Percentiles rank a stretch among this genome's conserved stretches.
phyloP scores from a whole-genome alignment of 1,284 basidiomycete genomes.

The Amylostereum areolatum region DNA sequence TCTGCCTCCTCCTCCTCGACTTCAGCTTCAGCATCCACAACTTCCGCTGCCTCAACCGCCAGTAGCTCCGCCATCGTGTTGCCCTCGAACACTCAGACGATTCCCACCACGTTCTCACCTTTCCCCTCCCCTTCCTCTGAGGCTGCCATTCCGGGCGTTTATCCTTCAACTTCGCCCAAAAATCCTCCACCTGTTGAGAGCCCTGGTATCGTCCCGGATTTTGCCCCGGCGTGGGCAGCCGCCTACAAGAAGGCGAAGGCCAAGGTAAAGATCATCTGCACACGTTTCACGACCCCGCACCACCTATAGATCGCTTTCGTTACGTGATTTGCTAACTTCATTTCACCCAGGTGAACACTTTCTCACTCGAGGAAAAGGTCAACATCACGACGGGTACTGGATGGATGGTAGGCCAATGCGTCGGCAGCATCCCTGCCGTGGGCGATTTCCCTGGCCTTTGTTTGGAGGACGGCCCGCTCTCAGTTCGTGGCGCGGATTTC shows the following conservation, averaged over 20 bases:
- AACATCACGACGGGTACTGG: conserved; percentile 50
- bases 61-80: no score
- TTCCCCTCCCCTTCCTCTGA: conserved; percentile 25
- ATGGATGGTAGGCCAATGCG: conserved; percentile 48
- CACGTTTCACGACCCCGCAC: no score
- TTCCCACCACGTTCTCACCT: conserved; percentile 18
- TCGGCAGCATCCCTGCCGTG: conserved; percentile 45
- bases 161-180: conserved; percentile 19
- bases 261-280: conserved; percentile 17
- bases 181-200: conserved; percentile 23
- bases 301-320: no score
- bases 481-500: conserved; percentile 38
- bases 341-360: neutral
- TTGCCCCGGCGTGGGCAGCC: conserved; percentile 33
- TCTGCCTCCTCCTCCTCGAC: no score
- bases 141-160: conserved; percentile 22
- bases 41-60: no score
- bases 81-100: conserved; percentile 7
- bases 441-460: conserved; percentile 15
- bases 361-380: conserved; percentile 43
- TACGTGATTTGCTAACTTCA: neutral
- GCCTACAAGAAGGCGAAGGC: conserved; percentile 32
- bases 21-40: no score
- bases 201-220: conserved; percentile 35
- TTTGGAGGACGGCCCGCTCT: conserved; percentile 48